Evolutionary conservation across 495 filamentous ascomycete species (phyloP).

Genomic region (Lineolata rhizophorae): DNA sequence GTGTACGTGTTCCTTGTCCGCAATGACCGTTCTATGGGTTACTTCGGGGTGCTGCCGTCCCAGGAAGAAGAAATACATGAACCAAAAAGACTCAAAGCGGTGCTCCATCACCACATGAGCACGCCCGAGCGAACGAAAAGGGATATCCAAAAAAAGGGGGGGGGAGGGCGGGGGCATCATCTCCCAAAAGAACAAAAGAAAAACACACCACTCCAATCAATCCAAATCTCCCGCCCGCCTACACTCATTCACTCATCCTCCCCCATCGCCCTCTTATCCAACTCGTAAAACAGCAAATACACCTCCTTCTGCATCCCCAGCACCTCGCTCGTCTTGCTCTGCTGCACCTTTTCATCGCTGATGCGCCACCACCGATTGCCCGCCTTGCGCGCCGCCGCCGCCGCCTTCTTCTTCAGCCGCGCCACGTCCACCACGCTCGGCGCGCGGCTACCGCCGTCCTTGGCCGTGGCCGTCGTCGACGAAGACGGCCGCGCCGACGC

Average conservation of each 20-base stretch:
- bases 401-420: slow-evolving; percentile 24
- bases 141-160: too few species aligned
- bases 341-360: slow-evolving; percentile 90
- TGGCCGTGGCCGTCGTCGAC: slow-evolving; percentile 4
- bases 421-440: slow-evolving; percentile 8
- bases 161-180: too few species aligned
- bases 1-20: too few species aligned
- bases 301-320: slow-evolving; percentile 87
- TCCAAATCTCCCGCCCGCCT: background rate
- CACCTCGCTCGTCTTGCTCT: slow-evolving; percentile 78
- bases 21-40: too few species aligned
- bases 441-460: slow-evolving; percentile 1
- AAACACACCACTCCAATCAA: too few species aligned
- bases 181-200: too few species aligned
- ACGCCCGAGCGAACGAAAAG: too few species aligned
- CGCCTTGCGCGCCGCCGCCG: slow-evolving; percentile 32
- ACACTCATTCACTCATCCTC: background rate
- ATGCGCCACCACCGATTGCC: slow-evolving; percentile 88
- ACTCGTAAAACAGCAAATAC: slow-evolving; percentile 89
- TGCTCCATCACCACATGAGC: too few species aligned
- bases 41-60: too few species aligned
- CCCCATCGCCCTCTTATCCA: slow-evolving; percentile 23
- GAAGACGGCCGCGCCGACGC: slow-evolving; percentile 2
- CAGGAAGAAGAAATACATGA: too few species aligned
- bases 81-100: too few species aligned